Evolutionary conservation across 768 basidiomycete genomes (phyloP), one percentile per base, ranked within the genome.

Genomic region (Hypholoma sublateritium): DNA sequence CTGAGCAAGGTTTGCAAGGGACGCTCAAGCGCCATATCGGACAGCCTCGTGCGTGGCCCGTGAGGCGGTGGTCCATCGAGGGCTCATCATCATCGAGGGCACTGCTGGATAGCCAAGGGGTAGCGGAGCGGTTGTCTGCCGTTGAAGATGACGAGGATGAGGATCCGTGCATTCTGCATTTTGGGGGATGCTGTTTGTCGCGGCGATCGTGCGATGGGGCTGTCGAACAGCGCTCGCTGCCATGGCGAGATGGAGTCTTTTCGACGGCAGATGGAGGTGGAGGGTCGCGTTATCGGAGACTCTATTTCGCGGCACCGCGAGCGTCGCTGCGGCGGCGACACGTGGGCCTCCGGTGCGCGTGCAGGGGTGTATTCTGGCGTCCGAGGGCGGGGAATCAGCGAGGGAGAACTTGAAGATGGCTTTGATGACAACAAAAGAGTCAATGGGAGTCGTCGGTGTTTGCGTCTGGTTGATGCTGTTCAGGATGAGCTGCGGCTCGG

Each of bases 41-140:
- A 35, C 5, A 60, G 55, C 45, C 63, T 57, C 7, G 61, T 53
- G 39, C 65, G 66, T 22, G 57, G n/a, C n/a, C n/a, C n/a, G n/a
- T n/a, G 17, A 35, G 50, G 59, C 22, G 63, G 64, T 24, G 60
- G 62, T 19, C 58, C 60, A 24, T 69, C 66, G 65, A 67, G 5
- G 62, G 54, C 34, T 68, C 69, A 19, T 67, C 68, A 16, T 53
- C 37, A 34, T n/a, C n/a, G n/a, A 55, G 43, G 43, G 42, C 42
- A 32, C 34, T 9, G 28, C 9, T 22, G 14, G 25, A 21, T 7
- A 53, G 32, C 53, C 53, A 53, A 24, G 51, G 28, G 9, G 9
- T 9, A 32, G 28, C 28, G 28, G 28, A 32, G 32, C 13, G 32
- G 42, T 53, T 42, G 21, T 34, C 28, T 9, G 19, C 53, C 42